A percentile compares a stretch with the other conserved stretches of the same genome.
phyloP scores from a whole-genome alignment of 108 stramenopile genomes.

The Pseudonitzschia delicatissima region DNA sequence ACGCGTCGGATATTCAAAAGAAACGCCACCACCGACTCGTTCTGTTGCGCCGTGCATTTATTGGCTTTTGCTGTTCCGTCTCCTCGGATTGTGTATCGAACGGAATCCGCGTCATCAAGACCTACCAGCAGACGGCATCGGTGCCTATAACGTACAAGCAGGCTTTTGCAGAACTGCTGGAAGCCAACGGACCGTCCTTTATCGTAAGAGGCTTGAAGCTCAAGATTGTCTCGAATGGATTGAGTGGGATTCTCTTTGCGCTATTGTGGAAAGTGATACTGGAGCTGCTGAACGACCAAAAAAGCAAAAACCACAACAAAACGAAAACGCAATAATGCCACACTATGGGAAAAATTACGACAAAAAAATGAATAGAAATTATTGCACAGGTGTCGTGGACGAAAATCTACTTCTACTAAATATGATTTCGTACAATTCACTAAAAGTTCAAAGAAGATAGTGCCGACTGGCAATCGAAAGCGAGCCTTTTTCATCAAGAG shows the following conservation, averaged over 20 bases:
- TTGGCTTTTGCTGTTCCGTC: constrained; percentile 67
- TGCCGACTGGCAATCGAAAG: too few relatives aligned
- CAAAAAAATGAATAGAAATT: too few relatives aligned
- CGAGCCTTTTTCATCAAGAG: too few relatives aligned
- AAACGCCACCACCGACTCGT: not conserved
- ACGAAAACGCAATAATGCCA: not conserved
- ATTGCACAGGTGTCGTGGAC: too few relatives aligned
- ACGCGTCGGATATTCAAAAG: not conserved
- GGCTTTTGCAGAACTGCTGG: constrained; percentile 38
- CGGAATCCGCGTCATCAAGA: constrained; percentile 87
- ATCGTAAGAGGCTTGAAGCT: constrained; percentile 46
- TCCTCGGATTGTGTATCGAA: constrained; percentile 81
- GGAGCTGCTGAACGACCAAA: not conserved
- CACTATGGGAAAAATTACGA: too few relatives aligned
- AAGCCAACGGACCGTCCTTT: constrained; percentile 27
- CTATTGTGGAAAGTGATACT: constrained; percentile 48
- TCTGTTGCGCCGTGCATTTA: constrained; percentile 39
- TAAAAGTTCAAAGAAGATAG: too few relatives aligned
- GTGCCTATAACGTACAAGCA: constrained; percentile 48
- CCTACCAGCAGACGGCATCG: constrained; percentile 81
- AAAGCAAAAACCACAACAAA: not conserved
- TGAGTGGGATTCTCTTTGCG: constrained; percentile 51
- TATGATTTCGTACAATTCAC: too few relatives aligned
- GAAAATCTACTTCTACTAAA: too few relatives aligned
- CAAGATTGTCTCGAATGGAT: constrained; percentile 52